Percentiles rank a stretch among this genome's conserved stretches.
These are phyloP conservation scores for Eucalyptus dawsonii DNA, from an alignment of 345 rosid genomes.

Conservation along the genomic window DNA sequence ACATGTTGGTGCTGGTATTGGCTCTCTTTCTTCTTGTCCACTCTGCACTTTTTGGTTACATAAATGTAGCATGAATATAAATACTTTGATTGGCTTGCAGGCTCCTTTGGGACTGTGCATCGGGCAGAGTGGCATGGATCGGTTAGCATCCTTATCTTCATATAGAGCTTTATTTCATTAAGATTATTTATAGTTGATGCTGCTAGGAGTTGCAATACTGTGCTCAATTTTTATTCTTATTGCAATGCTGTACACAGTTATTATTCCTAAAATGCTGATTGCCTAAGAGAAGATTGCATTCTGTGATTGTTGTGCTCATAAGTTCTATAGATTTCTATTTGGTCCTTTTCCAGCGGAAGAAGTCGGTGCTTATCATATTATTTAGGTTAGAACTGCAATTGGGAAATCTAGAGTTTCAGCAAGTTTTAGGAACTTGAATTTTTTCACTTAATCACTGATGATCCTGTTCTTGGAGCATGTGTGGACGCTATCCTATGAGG, in stretches of 20 bases:
- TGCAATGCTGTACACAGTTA: not conserved
- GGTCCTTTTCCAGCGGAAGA: not conserved
- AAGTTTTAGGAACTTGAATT: not conserved
- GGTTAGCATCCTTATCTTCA: constrained; percentile 29
- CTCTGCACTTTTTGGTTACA: not conserved
- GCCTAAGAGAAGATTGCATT: not conserved
- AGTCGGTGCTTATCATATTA: not conserved
- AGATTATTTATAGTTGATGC: not conserved
- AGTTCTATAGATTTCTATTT: not conserved
- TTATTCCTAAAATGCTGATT: not conserved
- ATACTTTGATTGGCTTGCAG: constrained; percentile 16
- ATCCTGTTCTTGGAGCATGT: not conserved
- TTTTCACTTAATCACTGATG: not conserved
- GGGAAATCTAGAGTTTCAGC: not conserved
- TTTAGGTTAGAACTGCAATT: not conserved
- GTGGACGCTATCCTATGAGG: not conserved
- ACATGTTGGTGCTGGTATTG: constrained; percentile 88
- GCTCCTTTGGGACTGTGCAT: constrained; percentile 97
- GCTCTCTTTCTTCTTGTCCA: not conserved
- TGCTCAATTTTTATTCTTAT: not conserved
- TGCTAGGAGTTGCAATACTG: not conserved
- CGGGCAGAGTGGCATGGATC: constrained; percentile 99
- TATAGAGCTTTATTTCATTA: not conserved
- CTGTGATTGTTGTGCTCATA: not conserved
- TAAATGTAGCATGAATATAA: not conserved